A percentile compares a stretch with the other conserved stretches of the same genome.
phyloP scores from a whole-genome alignment of 2,329 filamentous ascomycete species.

The Exophiala alcalophila region DNA sequence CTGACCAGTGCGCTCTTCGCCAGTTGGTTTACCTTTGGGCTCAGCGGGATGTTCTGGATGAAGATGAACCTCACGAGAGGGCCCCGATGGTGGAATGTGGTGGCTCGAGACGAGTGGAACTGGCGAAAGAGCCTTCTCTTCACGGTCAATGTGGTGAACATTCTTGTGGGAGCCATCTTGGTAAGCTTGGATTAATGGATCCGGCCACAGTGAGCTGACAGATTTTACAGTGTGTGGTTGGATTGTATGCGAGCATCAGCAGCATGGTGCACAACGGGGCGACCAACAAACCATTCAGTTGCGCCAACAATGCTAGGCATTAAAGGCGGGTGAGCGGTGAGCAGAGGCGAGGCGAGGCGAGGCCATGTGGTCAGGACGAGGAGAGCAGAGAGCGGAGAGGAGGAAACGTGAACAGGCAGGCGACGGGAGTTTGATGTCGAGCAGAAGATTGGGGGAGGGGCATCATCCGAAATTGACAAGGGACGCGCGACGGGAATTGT shows the following conservation, averaged over 20 bases:
- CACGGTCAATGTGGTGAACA: constrained; percentile 20
- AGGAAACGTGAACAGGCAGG: too few relatives aligned
- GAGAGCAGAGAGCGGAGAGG: too few relatives aligned
- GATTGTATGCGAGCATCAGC: constrained; percentile 31
- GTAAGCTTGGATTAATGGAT: constrained; percentile 14
- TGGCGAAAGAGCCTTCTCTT: constrained; percentile 12
- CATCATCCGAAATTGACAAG: too few relatives aligned
- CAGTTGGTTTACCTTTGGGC: constrained; percentile 61
- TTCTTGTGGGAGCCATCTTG: constrained; percentile 20
- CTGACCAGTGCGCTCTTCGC: constrained; percentile 63
- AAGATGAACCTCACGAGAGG: constrained; percentile 38
- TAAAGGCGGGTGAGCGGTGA: too few relatives aligned
- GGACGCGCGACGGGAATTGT: too few relatives aligned
- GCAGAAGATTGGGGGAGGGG: too few relatives aligned
- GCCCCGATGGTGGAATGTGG: constrained; percentile 14
- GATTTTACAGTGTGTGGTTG: constrained; percentile 29
- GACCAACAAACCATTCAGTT: constrained; percentile 18
- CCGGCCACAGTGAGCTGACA: constrained; percentile 5
- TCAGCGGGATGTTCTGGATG: constrained; percentile 37
- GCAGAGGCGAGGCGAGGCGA: too few relatives aligned
- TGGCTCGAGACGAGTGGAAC: constrained; percentile 10
- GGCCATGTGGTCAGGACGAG: too few relatives aligned
- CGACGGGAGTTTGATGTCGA: too few relatives aligned
- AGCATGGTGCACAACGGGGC: constrained; percentile 26
- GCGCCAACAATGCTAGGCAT: constrained; percentile 12